phyloP scores from a whole-genome alignment of 2,329 filamentous ascomycete genomes.

The Sordariomycetes sp. region DNA sequence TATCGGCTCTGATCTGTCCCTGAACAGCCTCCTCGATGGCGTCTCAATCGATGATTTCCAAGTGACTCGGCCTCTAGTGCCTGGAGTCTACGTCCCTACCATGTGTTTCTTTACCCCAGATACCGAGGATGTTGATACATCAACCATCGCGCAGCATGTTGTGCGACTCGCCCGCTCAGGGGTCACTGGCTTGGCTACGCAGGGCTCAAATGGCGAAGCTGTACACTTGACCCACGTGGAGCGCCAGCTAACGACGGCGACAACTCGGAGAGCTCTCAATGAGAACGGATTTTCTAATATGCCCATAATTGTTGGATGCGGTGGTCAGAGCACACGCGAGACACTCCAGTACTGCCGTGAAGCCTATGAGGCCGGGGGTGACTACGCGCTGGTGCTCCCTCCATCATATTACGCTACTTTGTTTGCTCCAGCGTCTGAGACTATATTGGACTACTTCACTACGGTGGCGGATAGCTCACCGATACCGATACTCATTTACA shows the following conservation, averaged over 20 bases:
- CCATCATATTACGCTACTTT: constrained; percentile 68
- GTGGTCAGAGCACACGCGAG: constrained; percentile 66
- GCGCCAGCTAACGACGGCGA: constrained; percentile 53
- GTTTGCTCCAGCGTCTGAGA: constrained; percentile 38
- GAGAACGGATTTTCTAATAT: constrained; percentile 45
- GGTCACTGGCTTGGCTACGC: constrained; percentile 66
- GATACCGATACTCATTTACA: constrained; percentile 56
- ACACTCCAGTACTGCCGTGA: constrained; percentile 63
- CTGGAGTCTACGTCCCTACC: constrained; percentile 29
- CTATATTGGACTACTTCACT: constrained; percentile 48
- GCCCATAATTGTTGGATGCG: constrained; percentile 70
- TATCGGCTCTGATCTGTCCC: constrained; percentile 21
- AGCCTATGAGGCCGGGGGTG: constrained; percentile 60
- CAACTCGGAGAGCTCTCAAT: constrained; percentile 52
- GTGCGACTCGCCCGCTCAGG: constrained; percentile 51
- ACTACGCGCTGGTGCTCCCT: constrained; percentile 68
- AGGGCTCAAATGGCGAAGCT: constrained; percentile 78
- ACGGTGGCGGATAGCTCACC: constrained; percentile 51
- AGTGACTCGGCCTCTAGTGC: constrained; percentile 24
- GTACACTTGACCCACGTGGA: constrained; percentile 68
- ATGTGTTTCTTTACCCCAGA: constrained; percentile 24
- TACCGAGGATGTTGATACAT: constrained; percentile 20
- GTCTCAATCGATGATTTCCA: constrained; percentile 22
- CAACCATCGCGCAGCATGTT: constrained; percentile 21
- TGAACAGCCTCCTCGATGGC: constrained; percentile 33